phyloP scores from a whole-genome alignment of 768 basidiomycete species.

The Strobilomyces dryophilus region DNA sequence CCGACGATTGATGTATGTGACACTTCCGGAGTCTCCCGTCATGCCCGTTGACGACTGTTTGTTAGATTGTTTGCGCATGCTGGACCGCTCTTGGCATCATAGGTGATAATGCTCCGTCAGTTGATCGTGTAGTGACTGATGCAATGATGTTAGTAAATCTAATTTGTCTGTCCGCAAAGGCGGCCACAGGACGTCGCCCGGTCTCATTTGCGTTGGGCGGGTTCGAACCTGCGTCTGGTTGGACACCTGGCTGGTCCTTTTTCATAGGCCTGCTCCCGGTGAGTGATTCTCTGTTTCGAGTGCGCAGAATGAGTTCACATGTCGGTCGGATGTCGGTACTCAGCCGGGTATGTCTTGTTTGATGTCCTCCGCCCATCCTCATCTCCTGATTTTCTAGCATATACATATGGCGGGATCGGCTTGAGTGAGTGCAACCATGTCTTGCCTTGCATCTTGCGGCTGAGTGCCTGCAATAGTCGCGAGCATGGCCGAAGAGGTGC shows the following conservation, averaged over 20 bases:
- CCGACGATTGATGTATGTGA: constrained; percentile 45
- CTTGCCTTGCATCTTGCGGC: not conserved
- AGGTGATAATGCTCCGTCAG: constrained; percentile 26
- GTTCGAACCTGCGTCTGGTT: constrained; percentile 62
- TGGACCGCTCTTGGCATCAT: constrained; percentile 61
- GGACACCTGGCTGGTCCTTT: constrained; percentile 66
- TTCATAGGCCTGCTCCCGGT: constrained; percentile 62
- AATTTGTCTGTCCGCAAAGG: constrained; percentile 53
- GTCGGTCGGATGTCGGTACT: not conserved
- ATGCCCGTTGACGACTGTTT: constrained; percentile 1
- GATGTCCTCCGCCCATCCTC: constrained; percentile 2
- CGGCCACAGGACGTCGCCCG: constrained; percentile 49
- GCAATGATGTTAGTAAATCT: constrained; percentile 43
- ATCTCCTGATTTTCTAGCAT: constrained; percentile 35
- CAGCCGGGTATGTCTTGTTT: constrained; percentile 26
- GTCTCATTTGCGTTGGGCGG: constrained; percentile 53
- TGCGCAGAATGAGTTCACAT: not conserved
- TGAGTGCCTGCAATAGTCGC: constrained; percentile 37
- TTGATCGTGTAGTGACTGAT: constrained; percentile 6
- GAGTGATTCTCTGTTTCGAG: constrained; percentile 12
- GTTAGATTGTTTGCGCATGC: constrained; percentile 52
- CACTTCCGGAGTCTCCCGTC: not conserved
- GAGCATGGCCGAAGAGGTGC: constrained; percentile 67
- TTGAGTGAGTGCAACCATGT: constrained; percentile 44
- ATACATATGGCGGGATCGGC: constrained; percentile 55